phyloP scores from a whole-genome alignment of 169 alveolate species.

The Eimeria brunetti region DNA sequence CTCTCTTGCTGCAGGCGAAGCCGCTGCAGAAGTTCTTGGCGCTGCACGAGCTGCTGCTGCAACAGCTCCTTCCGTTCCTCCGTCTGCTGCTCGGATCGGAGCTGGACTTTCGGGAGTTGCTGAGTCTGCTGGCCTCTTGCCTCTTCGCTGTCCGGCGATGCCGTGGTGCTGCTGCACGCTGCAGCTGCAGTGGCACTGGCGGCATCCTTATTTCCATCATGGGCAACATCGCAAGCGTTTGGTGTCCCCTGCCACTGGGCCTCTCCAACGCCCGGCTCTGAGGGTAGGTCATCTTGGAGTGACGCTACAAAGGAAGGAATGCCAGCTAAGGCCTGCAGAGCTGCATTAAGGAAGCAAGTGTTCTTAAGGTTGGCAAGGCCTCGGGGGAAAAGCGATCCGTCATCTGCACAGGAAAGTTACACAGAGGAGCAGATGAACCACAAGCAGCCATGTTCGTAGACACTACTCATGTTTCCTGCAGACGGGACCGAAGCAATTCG shows the following conservation, averaged over 20 bases:
- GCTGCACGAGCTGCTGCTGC: slow-evolving; percentile 35
- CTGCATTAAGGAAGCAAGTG: slow-evolving; percentile 62
- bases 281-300: slow-evolving; percentile 47
- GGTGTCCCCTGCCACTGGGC: slow-evolving; percentile 1
- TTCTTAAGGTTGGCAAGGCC: slow-evolving; percentile 62
- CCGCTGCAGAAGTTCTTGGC: slow-evolving; percentile 43
- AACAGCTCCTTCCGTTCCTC: slow-evolving; percentile 3
- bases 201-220: not conserved
- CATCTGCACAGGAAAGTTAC: not conserved
- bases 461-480: not conserved
- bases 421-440: not conserved
- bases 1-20: slow-evolving; percentile 56
- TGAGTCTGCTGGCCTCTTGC: slow-evolving; percentile 25
- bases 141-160: slow-evolving; percentile 35
- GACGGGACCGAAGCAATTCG: not conserved
- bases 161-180: slow-evolving; percentile 48
- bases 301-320: slow-evolving; percentile 66
- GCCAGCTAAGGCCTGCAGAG: slow-evolving; percentile 69
- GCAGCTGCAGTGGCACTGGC: slow-evolving; percentile 37
- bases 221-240: not conserved
- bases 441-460: not conserved
- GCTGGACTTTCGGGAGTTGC: not conserved
- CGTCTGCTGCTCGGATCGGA: not conserved
- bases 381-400: slow-evolving; percentile 57
- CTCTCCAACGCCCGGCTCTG: slow-evolving; percentile 23